A percentile compares a stretch with the other conserved stretches of the same genome.
Evolutionary conservation across 257 asterid genomes (phyloP).

Genomic region (Solanum gracilifrons): DNA sequence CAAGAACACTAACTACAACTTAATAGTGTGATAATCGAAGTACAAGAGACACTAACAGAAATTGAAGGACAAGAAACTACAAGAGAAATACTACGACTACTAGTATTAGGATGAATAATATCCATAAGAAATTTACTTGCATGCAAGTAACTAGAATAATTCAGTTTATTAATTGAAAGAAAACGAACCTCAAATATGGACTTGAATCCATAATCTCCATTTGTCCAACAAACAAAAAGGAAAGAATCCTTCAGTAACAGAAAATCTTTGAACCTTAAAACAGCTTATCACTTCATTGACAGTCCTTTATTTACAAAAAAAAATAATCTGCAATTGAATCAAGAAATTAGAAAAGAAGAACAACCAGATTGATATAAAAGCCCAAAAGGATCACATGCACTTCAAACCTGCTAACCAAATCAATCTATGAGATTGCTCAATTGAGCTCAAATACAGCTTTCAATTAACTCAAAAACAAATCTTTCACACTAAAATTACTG

Average conservation of each 20-base stretch:
- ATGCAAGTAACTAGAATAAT: background rate
- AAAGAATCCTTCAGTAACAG: background rate
- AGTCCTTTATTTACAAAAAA: background rate
- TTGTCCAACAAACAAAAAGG: conserved; percentile 7
- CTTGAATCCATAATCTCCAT: conserved; percentile 38
- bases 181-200: conserved; percentile 54
- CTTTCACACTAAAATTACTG: background rate
- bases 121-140: background rate
- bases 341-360: background rate
- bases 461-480: background rate
- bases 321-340: background rate
- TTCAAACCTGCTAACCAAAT: background rate
- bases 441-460: background rate
- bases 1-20: background rate
- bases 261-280: background rate
- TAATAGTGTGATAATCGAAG: background rate
- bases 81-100: background rate
- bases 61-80: background rate
- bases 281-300: conserved; percentile 13
- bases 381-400: background rate
- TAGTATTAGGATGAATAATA: background rate
- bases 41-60: background rate
- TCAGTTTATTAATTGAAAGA: background rate
- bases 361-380: background rate
- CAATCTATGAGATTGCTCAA: background rate